Evolutionary conservation across 352 stramenopile species (phyloP).

Genomic region (Globisporangium echinulatum): DNA sequence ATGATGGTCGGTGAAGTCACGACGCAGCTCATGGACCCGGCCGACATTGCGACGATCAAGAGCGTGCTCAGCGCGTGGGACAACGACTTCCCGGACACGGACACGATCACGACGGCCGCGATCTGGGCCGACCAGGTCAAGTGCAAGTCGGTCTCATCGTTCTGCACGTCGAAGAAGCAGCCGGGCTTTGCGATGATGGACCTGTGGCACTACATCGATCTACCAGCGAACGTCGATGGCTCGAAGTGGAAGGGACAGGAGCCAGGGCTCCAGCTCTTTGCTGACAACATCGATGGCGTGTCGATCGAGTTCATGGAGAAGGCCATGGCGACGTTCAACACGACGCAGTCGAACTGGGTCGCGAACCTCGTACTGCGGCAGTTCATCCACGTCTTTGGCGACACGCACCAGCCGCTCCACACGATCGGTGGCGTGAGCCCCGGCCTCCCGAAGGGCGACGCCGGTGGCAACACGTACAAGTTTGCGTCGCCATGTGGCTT

Average conservation of each 20-base stretch:
- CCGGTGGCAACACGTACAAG: conserved; percentile 51
- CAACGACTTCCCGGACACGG: conserved; percentile 53
- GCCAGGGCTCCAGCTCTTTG: conserved; percentile 40
- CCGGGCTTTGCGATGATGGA: conserved; percentile 47
- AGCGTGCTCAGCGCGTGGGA: conserved; percentile 35
- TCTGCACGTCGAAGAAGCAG: conserved; percentile 23
- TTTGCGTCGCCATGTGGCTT: conserved; percentile 42
- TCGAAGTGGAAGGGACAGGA: conserved; percentile 29
- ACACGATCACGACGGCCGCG: conserved; percentile 30
- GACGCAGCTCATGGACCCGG: conserved; percentile 37
- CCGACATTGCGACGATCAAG: conserved; percentile 43
- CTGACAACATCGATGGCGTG: conserved; percentile 40
- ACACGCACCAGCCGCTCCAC: conserved; percentile 61
- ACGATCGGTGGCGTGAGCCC: conserved; percentile 36
- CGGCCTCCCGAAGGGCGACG: conserved; percentile 41
- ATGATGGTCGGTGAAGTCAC: conserved; percentile 53
- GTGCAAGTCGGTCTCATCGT: conserved; percentile 30
- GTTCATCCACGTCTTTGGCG: conserved; percentile 68
- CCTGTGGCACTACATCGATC: conserved; percentile 67
- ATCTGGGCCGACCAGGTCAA: conserved; percentile 63
- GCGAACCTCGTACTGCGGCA: conserved; percentile 55
- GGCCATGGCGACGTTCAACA: conserved; percentile 43
- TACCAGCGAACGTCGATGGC: conserved; percentile 51
- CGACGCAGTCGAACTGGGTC: conserved; percentile 56
- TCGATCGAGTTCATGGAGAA: conserved; percentile 37